phyloP scores from a whole-genome alignment of 495 filamentous ascomycete species.

The Penicillium bialowiezense region DNA sequence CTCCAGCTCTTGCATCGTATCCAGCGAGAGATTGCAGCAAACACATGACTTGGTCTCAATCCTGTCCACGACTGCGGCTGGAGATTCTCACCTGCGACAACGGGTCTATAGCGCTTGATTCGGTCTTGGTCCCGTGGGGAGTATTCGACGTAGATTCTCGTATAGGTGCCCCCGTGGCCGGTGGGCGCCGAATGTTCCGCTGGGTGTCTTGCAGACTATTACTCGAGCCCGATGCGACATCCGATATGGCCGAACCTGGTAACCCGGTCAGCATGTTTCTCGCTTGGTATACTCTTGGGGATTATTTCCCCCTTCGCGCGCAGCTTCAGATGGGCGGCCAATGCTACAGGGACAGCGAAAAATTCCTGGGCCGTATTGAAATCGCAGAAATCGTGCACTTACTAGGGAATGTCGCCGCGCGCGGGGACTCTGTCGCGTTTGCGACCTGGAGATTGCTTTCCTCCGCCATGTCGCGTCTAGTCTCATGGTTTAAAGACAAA shows the following conservation, averaged over 20 bases:
- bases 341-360: not conserved
- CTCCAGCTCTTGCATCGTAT: constrained; percentile 10
- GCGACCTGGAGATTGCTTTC: constrained; percentile 15
- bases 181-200: constrained; percentile 19
- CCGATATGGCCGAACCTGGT: constrained; percentile 32
- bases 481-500: constrained; percentile 14
- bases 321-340: not conserved
- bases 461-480: constrained; percentile 15
- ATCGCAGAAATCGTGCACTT: constrained; percentile 6
- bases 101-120: constrained; percentile 51
- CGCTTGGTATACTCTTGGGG: not conserved
- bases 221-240: constrained; percentile 37
- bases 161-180: constrained; percentile 15
- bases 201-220: constrained; percentile 33
- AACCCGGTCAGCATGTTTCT: constrained; percentile 5
- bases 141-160: constrained; percentile 30
- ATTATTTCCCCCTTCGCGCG: not conserved
- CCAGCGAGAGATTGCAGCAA: constrained; percentile 15
- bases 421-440: constrained; percentile 12
- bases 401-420: constrained; percentile 21
- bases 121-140: constrained; percentile 30
- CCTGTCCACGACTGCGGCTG: not conserved
- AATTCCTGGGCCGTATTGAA: not conserved
- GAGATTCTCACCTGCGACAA: constrained; percentile 49
- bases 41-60: constrained; percentile 5